Base-by-base conservation (phyloP, 2,329 filamentous ascomycete genomes). In the Colletotrichum endophyticum region DNA sequence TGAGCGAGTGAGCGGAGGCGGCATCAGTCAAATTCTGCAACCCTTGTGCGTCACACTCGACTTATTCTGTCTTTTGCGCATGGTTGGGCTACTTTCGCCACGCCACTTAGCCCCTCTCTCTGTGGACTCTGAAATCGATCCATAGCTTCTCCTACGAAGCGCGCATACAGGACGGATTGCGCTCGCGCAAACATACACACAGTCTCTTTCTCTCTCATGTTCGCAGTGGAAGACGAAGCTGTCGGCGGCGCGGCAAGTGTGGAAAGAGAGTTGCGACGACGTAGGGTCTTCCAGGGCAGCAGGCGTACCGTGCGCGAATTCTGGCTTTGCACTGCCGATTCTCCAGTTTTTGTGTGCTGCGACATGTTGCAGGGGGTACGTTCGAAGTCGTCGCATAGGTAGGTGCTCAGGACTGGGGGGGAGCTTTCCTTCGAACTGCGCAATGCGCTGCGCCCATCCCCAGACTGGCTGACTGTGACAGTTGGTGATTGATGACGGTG, bases 21-120 rank as follows among this genome's bases (percentile, higher is more conserved):
- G 70, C 67, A 44, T 71, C 72, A 63, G 72, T 75, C 75, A 68
- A 76, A 71, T 75, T 77, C 72, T 77, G 75, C 75, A 75, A 71
- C 75, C 75, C 72, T 67, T 67, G 75, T 75, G 75, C 66, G 75
- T 77, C 75, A 72, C 75, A 75, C 72, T 67, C 72, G 72, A 62
- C 64, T 30, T 70, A 75, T 66, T 56, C 19, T 32, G n/a, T 44
- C 44, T 63, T 66, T 70, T 49, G 4, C 69, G 67, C 72, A 72
- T 75, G 72, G 72, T 72, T 75, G 72, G 70, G 70, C 59, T 39
- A 66, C 28, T 71, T 77, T 77, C 28, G 72, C 72, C 75, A 75
- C 75, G 74, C 70, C 70, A 70, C n/a, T 49, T 34, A 49, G 27
- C 59, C 74, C 74, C 57, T 70, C 61, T 66, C 68, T 59, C 30